Base-by-base conservation (phyloP, 1,139 yeast genomes). In the Geotrichum europaeum region DNA sequence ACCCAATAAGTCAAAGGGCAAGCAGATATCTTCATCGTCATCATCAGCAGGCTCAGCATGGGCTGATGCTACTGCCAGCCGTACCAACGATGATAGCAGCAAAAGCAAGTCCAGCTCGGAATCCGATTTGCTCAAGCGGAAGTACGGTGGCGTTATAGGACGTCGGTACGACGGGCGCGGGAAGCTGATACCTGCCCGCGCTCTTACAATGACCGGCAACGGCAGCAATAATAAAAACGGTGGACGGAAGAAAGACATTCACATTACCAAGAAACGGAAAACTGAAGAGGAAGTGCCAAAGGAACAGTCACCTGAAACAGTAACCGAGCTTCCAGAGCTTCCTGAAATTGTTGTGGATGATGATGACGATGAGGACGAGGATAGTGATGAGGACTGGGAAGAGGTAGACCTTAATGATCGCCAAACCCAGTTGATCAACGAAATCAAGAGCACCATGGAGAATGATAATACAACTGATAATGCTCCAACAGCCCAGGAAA, bases 341-440 rank as follows among this genome's bases (percentile, higher is more conserved):
- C 43, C 62, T 79, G 77, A 15, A 77, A 74, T 40, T 65, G 75
- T 67, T 75, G 65, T 62, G 70, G 62, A 63, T 40, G 60, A 67
- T 57, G 64, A 65, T 58, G 68, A 67, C 30, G 69, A 69, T 57
- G 69, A 64, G 5, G 68, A 65, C 47, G 78, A 82, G 55, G 86
- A 81, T 67, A 68, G 83, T 74, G 76, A 77, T 54, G 78, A 82
- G 6, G 63, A 61, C 24, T 61, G 62, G 56, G 58, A 57, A 60
- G 45, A 49, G 30, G 22, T 56, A 57, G 12, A 62, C 55, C 55
- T 47, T 53, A 61, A 52, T 20, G 43, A 40, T 30, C 51, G 49
- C 18, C 51, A 34, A 22, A 40, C 55, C 10, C 30, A 20, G 20
- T 69, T 73, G 1, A 55, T 70, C 2, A 65, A 67, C 18, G 56